phyloP scores from a whole-genome alignment of 148 eudicot species.

The Camellia lanceoleosa region DNA sequence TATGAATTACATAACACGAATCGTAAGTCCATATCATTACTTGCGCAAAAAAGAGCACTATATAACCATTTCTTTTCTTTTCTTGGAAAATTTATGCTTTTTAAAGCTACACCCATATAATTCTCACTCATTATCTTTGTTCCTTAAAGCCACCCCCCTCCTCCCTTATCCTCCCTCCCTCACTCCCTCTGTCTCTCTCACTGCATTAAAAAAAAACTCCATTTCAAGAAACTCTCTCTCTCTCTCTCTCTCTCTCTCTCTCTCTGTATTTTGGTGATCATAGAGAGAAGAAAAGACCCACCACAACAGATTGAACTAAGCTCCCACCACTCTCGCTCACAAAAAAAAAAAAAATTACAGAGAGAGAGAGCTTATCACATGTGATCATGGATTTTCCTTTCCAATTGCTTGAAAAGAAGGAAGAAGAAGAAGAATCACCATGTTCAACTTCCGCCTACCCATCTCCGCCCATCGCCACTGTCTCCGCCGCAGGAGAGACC shows the following conservation, averaged over 20 bases:
- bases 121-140: conserved; percentile 85
- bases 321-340: conserved; percentile 14
- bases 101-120: conserved; percentile 64
- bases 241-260: too few species aligned
- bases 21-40: too few species aligned
- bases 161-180: conserved; percentile 41
- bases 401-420: conserved; percentile 77
- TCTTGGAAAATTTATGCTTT: conserved; percentile 33
- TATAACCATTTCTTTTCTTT: conserved; percentile 24
- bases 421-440: conserved; percentile 40
- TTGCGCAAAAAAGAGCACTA: conserved; percentile 11
- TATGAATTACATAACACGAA: too few species aligned
- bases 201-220: too few species aligned
- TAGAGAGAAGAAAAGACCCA: conserved; percentile 22
- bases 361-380: conserved; percentile 4
- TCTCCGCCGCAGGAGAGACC: conserved; percentile 17
- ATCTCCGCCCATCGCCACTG: conserved; percentile 46
- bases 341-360: neutral
- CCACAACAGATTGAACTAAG: conserved; percentile 28
- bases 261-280: neutral
- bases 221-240: too few species aligned
- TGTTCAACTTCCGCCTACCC: conserved; percentile 52
- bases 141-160: conserved; percentile 48
- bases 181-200: too few species aligned
- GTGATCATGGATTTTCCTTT: conserved; percentile 78